Conservation (phyloP, 176 grass and related monocot genomes). For the Triticum urartu region DNA sequence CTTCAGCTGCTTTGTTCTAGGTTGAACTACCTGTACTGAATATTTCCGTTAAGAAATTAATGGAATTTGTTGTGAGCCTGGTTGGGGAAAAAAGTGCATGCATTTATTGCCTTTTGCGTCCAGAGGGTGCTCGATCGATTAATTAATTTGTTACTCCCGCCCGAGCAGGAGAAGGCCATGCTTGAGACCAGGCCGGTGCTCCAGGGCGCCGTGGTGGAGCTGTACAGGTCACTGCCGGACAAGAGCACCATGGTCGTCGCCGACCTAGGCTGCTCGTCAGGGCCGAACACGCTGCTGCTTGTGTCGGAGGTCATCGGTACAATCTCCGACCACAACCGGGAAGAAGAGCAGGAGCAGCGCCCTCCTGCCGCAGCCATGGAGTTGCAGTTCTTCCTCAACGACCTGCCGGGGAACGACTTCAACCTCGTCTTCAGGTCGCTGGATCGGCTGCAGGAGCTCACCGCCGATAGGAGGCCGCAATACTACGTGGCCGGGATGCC, state of each 20-base stretch:
- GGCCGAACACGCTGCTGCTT: constrained; percentile 35
- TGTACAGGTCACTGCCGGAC: neutral
- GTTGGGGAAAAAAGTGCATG: no score
- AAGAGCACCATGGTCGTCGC: constrained; percentile 34
- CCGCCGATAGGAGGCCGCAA: no score
- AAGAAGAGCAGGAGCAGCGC: neutral
- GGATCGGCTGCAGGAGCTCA: neutral
- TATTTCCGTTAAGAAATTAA: no score
- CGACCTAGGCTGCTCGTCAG: constrained; percentile 54
- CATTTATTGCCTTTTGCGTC: neutral
- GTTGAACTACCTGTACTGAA: no score
- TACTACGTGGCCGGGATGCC: constrained; percentile 33
- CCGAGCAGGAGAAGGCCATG: constrained; percentile 28
- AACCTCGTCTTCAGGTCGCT: constrained; percentile 51
- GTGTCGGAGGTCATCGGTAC: constrained; percentile 29
- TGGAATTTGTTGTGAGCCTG: no score
- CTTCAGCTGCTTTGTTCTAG: no score
- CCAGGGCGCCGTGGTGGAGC: neutral
- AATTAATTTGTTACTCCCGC: no score
- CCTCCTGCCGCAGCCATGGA: neutral
- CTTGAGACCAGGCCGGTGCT: constrained; percentile 18
- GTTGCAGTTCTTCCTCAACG: constrained; percentile 58
- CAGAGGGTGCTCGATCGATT: no score
- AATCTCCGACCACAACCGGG: neutral
- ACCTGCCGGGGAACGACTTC: constrained; percentile 54